phyloP scores from a whole-genome alignment of 768 basidiomycete genomes.

The Termitomyces sp. region DNA sequence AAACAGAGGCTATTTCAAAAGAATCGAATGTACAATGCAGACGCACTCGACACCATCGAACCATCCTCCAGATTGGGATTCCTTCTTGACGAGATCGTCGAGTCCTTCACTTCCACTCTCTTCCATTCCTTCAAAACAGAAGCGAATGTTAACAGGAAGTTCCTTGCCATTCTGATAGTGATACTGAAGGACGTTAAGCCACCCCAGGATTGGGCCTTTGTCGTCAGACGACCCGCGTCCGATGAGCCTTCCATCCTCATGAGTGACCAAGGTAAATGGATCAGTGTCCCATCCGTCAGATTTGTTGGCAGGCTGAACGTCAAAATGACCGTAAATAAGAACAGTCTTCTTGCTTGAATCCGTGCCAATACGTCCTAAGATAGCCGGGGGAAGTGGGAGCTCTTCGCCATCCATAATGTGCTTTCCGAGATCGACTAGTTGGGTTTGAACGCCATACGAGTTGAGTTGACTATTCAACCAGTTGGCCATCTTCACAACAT shows the following conservation, averaged over 20 bases:
- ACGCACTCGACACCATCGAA: slow-evolving; percentile 89
- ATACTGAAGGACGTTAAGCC: slow-evolving; percentile 88
- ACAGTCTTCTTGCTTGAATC: slow-evolving; percentile 93
- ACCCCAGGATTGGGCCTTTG: slow-evolving; percentile 86
- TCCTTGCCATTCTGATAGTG: slow-evolving; percentile 62
- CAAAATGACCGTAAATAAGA: slow-evolving; percentile 91
- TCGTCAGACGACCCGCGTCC: slow-evolving; percentile 90
- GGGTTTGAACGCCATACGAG: slow-evolving; percentile 74
- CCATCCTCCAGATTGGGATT: slow-evolving; percentile 71
- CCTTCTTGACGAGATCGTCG: slow-evolving; percentile 78
- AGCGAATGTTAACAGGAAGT: slow-evolving; percentile 85
- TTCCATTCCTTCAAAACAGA: slow-evolving; percentile 98
- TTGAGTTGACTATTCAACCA: slow-evolving; percentile 77
- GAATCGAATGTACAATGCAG: slow-evolving; percentile 68
- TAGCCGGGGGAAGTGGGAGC: slow-evolving; percentile 74
- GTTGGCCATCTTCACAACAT: slow-evolving; percentile 83
- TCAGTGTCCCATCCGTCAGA: slow-evolving; percentile 87
- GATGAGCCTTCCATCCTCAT: slow-evolving; percentile 55
- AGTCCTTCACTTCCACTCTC: slow-evolving; percentile 91
- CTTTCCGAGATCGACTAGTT: slow-evolving; percentile 70
- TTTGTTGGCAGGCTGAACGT: slow-evolving; percentile 76
- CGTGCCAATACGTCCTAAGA: slow-evolving; percentile 78
- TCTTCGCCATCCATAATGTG: slow-evolving; percentile 67
- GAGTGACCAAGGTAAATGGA: slow-evolving; percentile 68
- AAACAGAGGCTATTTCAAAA: not conserved